Evolutionary conservation across 371 early-diverging fungal genomes (phyloP).

Genomic region (Zychaea mexicana): DNA sequence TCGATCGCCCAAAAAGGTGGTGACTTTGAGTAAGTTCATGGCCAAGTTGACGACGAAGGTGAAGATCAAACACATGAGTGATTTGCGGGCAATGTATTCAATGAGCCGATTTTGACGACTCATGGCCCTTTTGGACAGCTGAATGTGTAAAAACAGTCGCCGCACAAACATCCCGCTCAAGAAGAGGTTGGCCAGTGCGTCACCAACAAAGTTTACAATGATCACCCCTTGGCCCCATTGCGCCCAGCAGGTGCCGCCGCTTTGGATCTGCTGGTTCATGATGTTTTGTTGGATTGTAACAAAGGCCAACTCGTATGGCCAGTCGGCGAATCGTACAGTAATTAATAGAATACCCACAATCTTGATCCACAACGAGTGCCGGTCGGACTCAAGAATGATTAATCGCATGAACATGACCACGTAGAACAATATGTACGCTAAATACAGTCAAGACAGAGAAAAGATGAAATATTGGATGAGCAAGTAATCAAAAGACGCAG

Average conservation of each 20-base stretch:
- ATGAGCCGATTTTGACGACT: constrained; percentile 39
- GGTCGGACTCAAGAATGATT: constrained; percentile 36
- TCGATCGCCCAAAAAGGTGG: constrained; percentile 33
- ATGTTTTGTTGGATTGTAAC: constrained; percentile 21
- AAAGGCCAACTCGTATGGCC: constrained; percentile 49
- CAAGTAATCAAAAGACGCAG: too few relatives aligned
- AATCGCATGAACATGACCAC: constrained; percentile 49
- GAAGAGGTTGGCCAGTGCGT: constrained; percentile 47
- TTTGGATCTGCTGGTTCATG: constrained; percentile 1
- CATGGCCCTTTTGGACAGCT: constrained; percentile 19
- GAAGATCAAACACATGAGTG: constrained; percentile 40
- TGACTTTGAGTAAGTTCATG: constrained; percentile 51
- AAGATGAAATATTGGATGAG: too few relatives aligned
- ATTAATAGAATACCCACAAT: constrained; percentile 35
- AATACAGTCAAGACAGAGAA: too few relatives aligned
- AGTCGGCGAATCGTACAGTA: constrained; percentile 43
- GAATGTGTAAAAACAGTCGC: constrained; percentile 44
- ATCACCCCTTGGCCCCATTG: constrained; percentile 47
- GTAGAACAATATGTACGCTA: constrained; percentile 27
- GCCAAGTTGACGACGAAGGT: constrained; percentile 47
- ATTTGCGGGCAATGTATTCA: constrained; percentile 41
- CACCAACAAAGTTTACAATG: constrained; percentile 46
- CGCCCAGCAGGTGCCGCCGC: constrained; percentile 46
- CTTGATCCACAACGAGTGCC: constrained; percentile 41
- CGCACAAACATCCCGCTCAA: constrained; percentile 53